Percentiles rank a stretch among this genome's conserved stretches.
phyloP scores from a whole-genome alignment of 495 filamentous ascomycete species.

The Tuber magnatum region DNA sequence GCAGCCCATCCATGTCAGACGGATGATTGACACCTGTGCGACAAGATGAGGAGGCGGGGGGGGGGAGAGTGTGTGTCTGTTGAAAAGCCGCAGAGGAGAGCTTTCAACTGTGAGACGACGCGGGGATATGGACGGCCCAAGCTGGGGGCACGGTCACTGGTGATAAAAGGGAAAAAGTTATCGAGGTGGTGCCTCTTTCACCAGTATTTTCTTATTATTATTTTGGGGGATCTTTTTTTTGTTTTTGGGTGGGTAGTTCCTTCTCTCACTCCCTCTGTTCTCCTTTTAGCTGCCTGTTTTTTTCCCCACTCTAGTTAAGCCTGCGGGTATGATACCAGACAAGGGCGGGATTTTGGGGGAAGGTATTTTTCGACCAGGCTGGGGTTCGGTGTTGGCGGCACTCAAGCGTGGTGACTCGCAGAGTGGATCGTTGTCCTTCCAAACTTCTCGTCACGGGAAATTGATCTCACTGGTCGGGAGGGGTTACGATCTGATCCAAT shows the following conservation, averaged over 20 bases:
- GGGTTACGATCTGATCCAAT: slow-evolving; percentile 14
- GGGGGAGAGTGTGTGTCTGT: not conserved
- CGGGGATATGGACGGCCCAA: slow-evolving; percentile 4
- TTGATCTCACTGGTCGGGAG: slow-evolving; percentile 11
- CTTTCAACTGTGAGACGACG: slow-evolving; percentile 13
- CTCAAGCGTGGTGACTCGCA: not conserved
- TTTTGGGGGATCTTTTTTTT: not conserved
- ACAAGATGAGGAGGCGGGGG: slow-evolving; percentile 2
- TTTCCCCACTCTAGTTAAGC: slow-evolving; percentile 1
- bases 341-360: slow-evolving; percentile 10
- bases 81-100: slow-evolving; percentile 19
- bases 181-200: slow-evolving; percentile 7
- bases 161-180: slow-evolving; percentile 5
- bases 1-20: slow-evolving; percentile 26
- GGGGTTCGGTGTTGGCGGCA: not conserved
- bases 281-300: not conserved
- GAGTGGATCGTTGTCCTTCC: slow-evolving; percentile 8
- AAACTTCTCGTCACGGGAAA: slow-evolving; percentile 23
- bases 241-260: not conserved
- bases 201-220: slow-evolving; percentile 8
- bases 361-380: slow-evolving; percentile 7
- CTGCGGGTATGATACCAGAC: slow-evolving; percentile 3
- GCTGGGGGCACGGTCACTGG: slow-evolving; percentile 4
- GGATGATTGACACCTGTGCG: slow-evolving; percentile 12
- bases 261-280: not conserved